Conservation (phyloP, 2,329 filamentous ascomycete genomes). For the Exophiala lecanii-corni region DNA sequence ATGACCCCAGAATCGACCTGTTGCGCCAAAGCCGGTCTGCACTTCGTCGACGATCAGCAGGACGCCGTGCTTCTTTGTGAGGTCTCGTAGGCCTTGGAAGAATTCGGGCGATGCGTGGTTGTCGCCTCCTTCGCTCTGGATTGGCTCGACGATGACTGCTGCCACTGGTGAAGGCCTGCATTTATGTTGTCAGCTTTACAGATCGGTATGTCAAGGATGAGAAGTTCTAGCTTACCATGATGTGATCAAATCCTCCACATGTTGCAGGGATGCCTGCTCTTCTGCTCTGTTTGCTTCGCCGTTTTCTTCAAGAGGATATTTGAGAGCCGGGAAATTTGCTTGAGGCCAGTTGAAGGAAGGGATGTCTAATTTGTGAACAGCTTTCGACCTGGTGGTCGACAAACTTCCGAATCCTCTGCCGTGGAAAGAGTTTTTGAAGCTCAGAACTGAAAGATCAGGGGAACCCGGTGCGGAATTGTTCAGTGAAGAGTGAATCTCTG, state of each 20-base stretch:
- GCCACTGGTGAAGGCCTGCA: constrained; percentile 57
- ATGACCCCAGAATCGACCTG: constrained; percentile 93
- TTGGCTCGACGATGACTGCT: constrained; percentile 80
- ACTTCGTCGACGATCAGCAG: constrained; percentile 89
- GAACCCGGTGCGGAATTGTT: constrained; percentile 73
- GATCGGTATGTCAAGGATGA: neutral
- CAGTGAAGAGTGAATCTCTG: constrained; percentile 72
- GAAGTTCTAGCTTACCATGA: neutral
- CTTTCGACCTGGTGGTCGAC: constrained; percentile 84
- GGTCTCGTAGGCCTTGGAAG: constrained; percentile 75
- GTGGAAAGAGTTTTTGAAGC: constrained; percentile 84
- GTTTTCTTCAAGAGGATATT: constrained; percentile 79
- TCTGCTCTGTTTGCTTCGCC: constrained; percentile 73
- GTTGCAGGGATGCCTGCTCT: constrained; percentile 67
- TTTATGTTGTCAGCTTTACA: neutral
- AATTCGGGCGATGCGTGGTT: constrained; percentile 86
- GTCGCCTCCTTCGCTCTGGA: constrained; percentile 90
- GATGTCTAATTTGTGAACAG: constrained; percentile 92
- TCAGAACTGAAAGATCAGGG: constrained; percentile 75
- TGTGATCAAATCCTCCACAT: constrained; percentile 2
- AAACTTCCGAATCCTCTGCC: constrained; percentile 82
- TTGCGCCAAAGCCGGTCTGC: constrained; percentile 87
- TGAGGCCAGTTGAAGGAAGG: constrained; percentile 93
- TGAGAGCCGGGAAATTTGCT: constrained; percentile 75
- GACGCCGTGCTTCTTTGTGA: constrained; percentile 64